Conservation (phyloP, 1,284 basidiomycete genomes). For the Pseudozyma sp. region DNA sequence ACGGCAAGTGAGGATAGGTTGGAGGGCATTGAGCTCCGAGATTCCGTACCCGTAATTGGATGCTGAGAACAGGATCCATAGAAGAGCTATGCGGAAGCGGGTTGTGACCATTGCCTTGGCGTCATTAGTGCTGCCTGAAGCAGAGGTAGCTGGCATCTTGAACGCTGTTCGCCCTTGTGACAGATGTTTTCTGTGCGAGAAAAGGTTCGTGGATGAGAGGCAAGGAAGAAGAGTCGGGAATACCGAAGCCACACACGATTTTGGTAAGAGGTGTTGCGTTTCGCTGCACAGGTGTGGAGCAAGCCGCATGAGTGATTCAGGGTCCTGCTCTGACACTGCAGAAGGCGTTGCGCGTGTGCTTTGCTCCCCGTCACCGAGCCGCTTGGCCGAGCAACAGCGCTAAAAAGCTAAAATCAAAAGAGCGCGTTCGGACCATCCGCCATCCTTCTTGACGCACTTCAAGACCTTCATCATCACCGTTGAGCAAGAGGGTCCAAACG, state of each 20-base stretch:
- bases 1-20: conserved; percentile 52
- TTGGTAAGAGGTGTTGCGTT: not conserved
- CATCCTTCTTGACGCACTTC: not conserved
- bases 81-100: conserved; percentile 40
- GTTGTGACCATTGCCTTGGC: conserved; percentile 21
- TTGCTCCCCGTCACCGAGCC: not conserved
- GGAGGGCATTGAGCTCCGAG: conserved; percentile 64
- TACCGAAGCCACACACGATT: too few relatives aligned
- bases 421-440: conserved; percentile 26
- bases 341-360: conserved; percentile 1
- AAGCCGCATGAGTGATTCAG: conserved; percentile 10
- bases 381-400: too few relatives aligned
- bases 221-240: not conserved
- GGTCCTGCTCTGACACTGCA: conserved; percentile 13
- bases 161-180: not conserved
- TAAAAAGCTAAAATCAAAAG: not conserved
- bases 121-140: not conserved
- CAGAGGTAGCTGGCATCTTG: not conserved
- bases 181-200: not conserved
- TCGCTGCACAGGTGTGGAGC: conserved; percentile 13
- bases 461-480: not conserved
- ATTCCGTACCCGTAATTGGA: conserved; percentile 66
- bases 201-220: not conserved
- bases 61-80: conserved; percentile 59
- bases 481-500: not conserved